Evolutionary conservation across 176 grass and related monocot genomes (phyloP), one percentile per base, ranked within the genome.

Genomic region (Carex littledalei): DNA sequence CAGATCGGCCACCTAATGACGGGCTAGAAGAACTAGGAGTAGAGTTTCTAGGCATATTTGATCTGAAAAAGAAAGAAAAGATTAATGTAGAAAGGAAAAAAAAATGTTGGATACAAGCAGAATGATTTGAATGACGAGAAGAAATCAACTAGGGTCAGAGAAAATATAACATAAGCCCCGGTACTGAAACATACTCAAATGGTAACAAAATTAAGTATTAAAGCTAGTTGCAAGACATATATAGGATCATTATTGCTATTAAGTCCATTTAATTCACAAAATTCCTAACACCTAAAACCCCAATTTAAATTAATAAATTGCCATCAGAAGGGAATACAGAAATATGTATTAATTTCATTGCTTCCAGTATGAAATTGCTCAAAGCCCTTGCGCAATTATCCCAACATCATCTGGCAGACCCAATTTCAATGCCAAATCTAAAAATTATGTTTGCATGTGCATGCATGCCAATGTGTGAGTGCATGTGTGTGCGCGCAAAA

Each of bases 341-440:
- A 5, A 49, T 13, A 32, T 18, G 1, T 43, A 87, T 34, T 80
- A 81, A 94, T 91, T 85, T 91, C 92, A 91, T 84, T 58, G 87
- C 89, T 83, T 85, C 68, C 82, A 89, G 87, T 84, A 76, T 60
- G 81, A 84, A 86, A 77, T 61, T 84, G 85, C 87, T 93, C 89
- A 87, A 89, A 91, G 81, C 91, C 91, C 87, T 93, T 93, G 89
- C 89, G 85, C 91, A 93, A 89, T 89, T 86, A 74, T 76, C 87
- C 87, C 83, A 87, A 45, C 87, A 89, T 91, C 92, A 94, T 61
- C 59, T 89, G 92, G 87, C 85, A 89, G 6, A 2, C 34, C 14
- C 13, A 34, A 39, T 62, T 26, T 21, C 4, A 21, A 32, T 52
- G 76, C 1, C 9, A 78, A 68, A 68, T 17, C 14, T 37, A 39